Conservation (phyloP, 108 stramenopile genomes). For the Fragilaria radians region DNA sequence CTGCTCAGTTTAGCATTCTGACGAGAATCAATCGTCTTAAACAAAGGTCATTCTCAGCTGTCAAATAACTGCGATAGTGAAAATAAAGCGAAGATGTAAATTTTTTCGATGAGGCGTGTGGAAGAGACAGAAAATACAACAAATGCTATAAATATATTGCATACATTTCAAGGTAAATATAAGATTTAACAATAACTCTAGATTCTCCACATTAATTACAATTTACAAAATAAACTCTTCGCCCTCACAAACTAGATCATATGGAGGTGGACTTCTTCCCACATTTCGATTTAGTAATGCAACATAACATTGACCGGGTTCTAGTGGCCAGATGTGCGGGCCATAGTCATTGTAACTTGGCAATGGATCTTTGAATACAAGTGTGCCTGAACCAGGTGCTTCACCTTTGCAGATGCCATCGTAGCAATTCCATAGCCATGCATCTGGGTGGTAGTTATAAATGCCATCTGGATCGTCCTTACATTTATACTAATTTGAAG, state of each 20-base stretch:
- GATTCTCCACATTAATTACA: background rate
- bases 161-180: no score
- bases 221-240: background rate
- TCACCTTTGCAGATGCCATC: background rate
- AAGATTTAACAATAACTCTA: no score
- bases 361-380: background rate
- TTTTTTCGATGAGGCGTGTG: no score
- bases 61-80: no score
- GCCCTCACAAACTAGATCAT: background rate
- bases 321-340: background rate
- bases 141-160: no score
- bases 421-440: background rate
- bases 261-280: background rate
- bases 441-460: conserved; percentile 1
- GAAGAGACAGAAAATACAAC: no score
- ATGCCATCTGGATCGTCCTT: background rate
- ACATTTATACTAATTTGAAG: background rate
- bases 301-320: background rate
- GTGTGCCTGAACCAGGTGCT: background rate
- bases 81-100: no score
- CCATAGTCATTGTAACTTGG: background rate
- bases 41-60: no score
- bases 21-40: no score
- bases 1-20: no score
- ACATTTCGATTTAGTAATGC: background rate